Conservation (phyloP, 1,284 basidiomycete species). For the Ceratorhiza oryzae-sativae region DNA sequence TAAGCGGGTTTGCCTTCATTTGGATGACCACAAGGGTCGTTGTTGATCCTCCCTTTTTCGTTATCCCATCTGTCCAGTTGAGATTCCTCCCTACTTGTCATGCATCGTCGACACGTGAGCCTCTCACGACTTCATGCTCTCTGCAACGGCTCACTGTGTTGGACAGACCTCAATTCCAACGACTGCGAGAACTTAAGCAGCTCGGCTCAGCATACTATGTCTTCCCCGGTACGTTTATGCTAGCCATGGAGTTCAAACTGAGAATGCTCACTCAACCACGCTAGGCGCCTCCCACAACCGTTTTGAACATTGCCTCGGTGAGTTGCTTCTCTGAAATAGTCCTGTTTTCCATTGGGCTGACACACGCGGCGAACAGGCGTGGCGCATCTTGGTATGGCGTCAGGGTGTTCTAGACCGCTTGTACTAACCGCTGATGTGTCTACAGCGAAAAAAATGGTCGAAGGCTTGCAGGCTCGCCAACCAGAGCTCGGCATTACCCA, state of each 20-base stretch:
- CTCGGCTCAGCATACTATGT: conserved; percentile 76
- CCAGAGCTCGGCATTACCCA: conserved; percentile 68
- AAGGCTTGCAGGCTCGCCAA: conserved; percentile 65
- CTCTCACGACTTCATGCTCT: neutral
- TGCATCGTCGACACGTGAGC: conserved; percentile 60
- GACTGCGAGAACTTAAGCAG: conserved; percentile 75
- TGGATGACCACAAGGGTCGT: neutral
- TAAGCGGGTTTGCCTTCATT: conserved; percentile 47
- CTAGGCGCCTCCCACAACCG: conserved; percentile 71
- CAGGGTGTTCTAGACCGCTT: neutral
- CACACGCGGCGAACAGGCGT: conserved; percentile 59
- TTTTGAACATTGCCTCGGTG: conserved; percentile 80
- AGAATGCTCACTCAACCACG: conserved; percentile 40
- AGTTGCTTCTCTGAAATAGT: conserved; percentile 42
- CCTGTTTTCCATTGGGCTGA: conserved; percentile 2
- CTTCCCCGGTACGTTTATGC: conserved; percentile 56
- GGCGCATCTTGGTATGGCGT: conserved; percentile 60
- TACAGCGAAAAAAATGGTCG: conserved; percentile 60
- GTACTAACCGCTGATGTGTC: neutral
- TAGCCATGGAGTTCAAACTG: neutral
- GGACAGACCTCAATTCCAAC: conserved; percentile 72
- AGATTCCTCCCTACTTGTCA: conserved; percentile 49
- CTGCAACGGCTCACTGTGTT: neutral
- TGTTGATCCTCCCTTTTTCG: neutral
- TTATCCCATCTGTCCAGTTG: conserved; percentile 40